phyloP scores from a whole-genome alignment of 345 rosid genomes.

The Salix brachista region DNA sequence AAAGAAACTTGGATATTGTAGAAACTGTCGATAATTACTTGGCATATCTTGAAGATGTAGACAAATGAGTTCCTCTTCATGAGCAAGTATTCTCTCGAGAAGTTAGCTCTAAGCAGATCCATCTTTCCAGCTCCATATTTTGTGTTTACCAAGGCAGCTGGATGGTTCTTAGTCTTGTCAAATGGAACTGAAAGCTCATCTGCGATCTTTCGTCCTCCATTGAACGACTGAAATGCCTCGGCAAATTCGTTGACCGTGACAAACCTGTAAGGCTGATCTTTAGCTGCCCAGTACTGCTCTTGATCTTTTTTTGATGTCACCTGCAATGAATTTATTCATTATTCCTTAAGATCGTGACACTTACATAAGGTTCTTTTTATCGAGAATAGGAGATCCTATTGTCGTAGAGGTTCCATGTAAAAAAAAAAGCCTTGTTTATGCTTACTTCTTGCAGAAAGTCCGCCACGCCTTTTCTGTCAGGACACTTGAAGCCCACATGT shows the following conservation, averaged over 20 bases:
- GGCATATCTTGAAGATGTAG: conserved; percentile 47
- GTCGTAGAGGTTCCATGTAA: not conserved
- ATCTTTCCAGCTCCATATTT: conserved; percentile 45
- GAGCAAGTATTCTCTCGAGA: conserved; percentile 48
- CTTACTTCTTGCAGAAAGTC: conserved; percentile 79
- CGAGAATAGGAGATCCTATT: not conserved
- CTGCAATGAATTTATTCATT: conserved; percentile 26
- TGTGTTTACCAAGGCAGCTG: conserved; percentile 48
- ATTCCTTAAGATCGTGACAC: not conserved
- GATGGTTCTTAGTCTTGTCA: conserved; percentile 47
- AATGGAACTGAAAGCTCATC: conserved; percentile 48
- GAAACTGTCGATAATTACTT: conserved; percentile 32
- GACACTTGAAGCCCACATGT: conserved; percentile 66
- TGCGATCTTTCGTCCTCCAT: conserved; percentile 30
- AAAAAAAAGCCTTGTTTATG: not conserved
- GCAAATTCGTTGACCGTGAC: conserved; percentile 44
- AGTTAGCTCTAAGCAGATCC: conserved; percentile 53
- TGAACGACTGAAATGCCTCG: conserved; percentile 48
- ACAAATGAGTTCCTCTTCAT: conserved; percentile 62
- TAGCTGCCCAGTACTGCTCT: conserved; percentile 52
- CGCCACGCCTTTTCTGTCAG: conserved; percentile 68
- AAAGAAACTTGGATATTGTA: not conserved
- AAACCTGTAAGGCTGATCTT: conserved; percentile 47
- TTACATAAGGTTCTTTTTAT: not conserved
- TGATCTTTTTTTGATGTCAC: conserved; percentile 78